These are phyloP conservation scores for Naganishia friedmannii DNA, from an alignment of 768 basidiomycete genomes.

Conservation along the genomic window DNA sequence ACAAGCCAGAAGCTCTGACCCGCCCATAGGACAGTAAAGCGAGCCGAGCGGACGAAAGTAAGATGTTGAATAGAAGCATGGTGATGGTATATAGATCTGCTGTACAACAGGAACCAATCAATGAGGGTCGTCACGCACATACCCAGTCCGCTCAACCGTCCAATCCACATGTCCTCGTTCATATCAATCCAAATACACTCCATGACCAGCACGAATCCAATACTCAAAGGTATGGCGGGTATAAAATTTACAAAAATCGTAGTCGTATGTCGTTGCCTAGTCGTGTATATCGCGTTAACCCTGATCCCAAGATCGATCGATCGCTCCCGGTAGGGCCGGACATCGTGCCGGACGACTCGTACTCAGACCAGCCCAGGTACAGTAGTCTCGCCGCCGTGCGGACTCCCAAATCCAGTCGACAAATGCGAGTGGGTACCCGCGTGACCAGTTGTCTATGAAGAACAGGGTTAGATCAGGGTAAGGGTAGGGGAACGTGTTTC, in stretches of 20 bases:
- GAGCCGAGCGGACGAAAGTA: too few relatives aligned
- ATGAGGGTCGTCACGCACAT: too few relatives aligned
- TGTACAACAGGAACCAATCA: too few relatives aligned
- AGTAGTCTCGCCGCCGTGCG: slow-evolving; percentile 33
- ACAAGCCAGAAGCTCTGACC: too few relatives aligned
- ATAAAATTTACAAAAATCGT: slow-evolving; percentile 1
- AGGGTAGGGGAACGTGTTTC: not conserved
- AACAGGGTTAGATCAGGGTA: not conserved
- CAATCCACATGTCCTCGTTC: too few relatives aligned
- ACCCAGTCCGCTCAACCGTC: too few relatives aligned
- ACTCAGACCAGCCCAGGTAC: slow-evolving; percentile 35
- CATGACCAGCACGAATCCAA: too few relatives aligned
- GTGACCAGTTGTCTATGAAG: slow-evolving; percentile 31
- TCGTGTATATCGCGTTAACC: slow-evolving; percentile 2
- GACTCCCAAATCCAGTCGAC: slow-evolving; percentile 39
- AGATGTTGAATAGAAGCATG: too few relatives aligned
- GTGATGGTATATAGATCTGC: too few relatives aligned
- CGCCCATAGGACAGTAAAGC: too few relatives aligned
- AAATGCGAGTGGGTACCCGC: slow-evolving; percentile 31
- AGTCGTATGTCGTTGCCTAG: not conserved
- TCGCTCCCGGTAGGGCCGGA: slow-evolving; percentile 33
- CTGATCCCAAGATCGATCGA: slow-evolving; percentile 30
- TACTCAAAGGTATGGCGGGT: not conserved
- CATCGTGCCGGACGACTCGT: slow-evolving; percentile 30
- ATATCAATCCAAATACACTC: too few relatives aligned